Base-by-base conservation (phyloP, 495 filamentous ascomycete genomes). In the Recurvomyces mirabilis region DNA sequence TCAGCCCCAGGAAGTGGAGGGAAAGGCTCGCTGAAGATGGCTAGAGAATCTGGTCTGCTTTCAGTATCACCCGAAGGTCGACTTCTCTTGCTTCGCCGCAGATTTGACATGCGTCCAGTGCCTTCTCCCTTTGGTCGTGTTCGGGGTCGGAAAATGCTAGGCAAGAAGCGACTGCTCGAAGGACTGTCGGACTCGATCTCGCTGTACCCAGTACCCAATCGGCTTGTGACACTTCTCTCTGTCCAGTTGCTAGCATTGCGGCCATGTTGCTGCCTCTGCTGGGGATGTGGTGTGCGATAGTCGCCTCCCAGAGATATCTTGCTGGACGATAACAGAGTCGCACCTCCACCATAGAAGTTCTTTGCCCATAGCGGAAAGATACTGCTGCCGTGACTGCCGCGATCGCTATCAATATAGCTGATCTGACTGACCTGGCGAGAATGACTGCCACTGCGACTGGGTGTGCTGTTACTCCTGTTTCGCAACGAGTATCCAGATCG, bases 81-180 rank as follows among this genome's bases (percentile, higher is more conserved):
- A 14, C 23, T 28, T 0, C 39, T 39, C 29, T 49, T 45, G 34
- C 38, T 43, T 10, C 17, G 26, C 9, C 45, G 43, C 0, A 30
- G 12, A 12, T 41, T 21, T 7, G 39, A 45, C 33, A 18, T 34
- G n/a, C 25, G 28, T 23, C 41, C 35, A 6, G 34, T 35, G 12
- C 33, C 42, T 15, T 46, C 22, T 15, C 33, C 28, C 12, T 54
- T 51, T 12, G 50, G 47, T 11, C 61, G 57, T 19, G 59, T 63
- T 3, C 62, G 59, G 9, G 62, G 61, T 20, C 57, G 47, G 42
- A 59, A 65, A 41, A 65, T 62, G 52, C 50, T 59, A 35, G 61
- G 49, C 10, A 62, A 55, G 40, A 63, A 64, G 40, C 57, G 51
- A n/a, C 41, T 48, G 32, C 57, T 60, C 20, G 54, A 53, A 10